Evolutionary conservation across 2,329 filamentous ascomycete species (phyloP), one percentile per base, ranked within the genome.

Genomic region (Xenoacremonium recifei): DNA sequence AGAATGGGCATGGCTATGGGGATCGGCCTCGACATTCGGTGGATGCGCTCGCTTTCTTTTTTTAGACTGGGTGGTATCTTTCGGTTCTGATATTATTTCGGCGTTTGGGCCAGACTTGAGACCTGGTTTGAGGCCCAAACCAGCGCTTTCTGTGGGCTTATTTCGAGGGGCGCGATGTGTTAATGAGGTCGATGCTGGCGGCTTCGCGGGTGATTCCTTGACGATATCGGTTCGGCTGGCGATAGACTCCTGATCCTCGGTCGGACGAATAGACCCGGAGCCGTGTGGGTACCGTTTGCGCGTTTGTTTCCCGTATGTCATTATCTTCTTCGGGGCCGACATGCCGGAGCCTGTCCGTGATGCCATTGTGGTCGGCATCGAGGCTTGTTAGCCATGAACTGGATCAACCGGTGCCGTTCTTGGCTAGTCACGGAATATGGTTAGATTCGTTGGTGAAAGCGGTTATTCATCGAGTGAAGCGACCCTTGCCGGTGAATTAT

Each of bases 271-370:
- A 13, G 55, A 48, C 21, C 56, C 47, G 30, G 52, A 36, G 33
- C 49, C 47, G 43, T 48, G 51, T 35, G 49, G 44, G 9, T 44
- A 47, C 33, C 40, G 44, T 37, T 51, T 60, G 45, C 57, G 57
- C 44, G 55, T 48, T 39, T 54, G 23, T 35, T 58, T 60, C 33
- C 57, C 57, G 39, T 60, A 60, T 5, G 58, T 60, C 42, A 54
- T 40, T 16, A 58, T 33, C 43, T 53, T 57, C 42, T 48, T 57
- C 39, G 47, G 46, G 31, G 45, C 31, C 18, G 55, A 47, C 27
- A 54, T 45, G n/a, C 55, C 35, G 27, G 58, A 34, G 23, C 50
- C 48, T 15, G 42, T 48, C 39, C 47, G 47, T 32, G 53, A 52
- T 39, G 48, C 38, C 47, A 57, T 59, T 29, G 37, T 31, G 41